Percentiles rank a stretch among this genome's conserved stretches.
These are phyloP conservation scores for Umbelopsis sp. DNA, from an alignment of 192 early-diverging fungal genomes.

Conservation along the genomic window DNA sequence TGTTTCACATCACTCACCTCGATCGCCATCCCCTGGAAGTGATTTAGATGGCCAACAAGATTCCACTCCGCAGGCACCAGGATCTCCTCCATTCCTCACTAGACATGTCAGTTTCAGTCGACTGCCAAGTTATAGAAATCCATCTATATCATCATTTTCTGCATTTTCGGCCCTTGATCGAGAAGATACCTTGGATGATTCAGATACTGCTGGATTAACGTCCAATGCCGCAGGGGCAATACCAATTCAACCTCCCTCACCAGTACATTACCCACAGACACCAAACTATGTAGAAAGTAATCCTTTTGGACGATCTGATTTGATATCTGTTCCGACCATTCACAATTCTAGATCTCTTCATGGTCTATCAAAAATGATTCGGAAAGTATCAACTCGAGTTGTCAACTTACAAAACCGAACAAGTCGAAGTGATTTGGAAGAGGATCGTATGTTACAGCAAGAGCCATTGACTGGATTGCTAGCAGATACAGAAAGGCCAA, in stretches of 20 bases:
- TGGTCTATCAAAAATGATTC: background rate
- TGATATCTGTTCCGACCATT: background rate
- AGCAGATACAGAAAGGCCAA: background rate
- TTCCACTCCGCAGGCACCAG: background rate
- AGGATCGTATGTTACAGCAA: background rate
- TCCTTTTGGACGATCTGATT: background rate
- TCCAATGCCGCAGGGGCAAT: background rate
- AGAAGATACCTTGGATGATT: constrained; percentile 9
- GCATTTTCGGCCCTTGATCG: background rate
- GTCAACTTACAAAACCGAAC: constrained; percentile 1
- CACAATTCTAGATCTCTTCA: background rate
- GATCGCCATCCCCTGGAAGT: background rate
- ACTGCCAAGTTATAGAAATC: background rate
- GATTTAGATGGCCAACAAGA: background rate
- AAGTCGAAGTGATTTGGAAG: background rate
- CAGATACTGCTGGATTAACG: constrained; percentile 13
- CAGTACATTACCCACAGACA: constrained; percentile 16
- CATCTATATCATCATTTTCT: background rate
- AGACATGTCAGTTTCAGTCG: constrained; percentile 5
- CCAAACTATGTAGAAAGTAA: constrained; percentile 18
- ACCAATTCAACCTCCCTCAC: constrained; percentile 12
- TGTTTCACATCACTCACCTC: background rate
- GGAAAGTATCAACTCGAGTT: background rate
- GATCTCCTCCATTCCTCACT: background rate
- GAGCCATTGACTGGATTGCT: background rate